Base-by-base conservation (phyloP, 2,329 filamentous ascomycete species). In the Fusarium verticillioides region DNA sequence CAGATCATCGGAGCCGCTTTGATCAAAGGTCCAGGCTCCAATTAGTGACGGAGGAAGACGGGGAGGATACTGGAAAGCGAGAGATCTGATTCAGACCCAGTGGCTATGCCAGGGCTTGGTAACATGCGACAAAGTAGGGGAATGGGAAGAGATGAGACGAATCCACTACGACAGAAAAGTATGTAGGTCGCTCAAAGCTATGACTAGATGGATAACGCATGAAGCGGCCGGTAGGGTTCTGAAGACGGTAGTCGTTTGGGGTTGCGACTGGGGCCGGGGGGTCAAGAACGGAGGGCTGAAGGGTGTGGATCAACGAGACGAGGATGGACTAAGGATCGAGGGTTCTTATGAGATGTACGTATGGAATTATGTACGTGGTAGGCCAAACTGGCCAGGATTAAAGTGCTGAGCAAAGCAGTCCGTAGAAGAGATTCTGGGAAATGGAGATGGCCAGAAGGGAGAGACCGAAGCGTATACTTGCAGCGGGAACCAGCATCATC, bases 171-270 rank as follows among this genome's bases (percentile, higher is more conserved):
- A 65, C 63, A 67, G 70, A 70, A 63, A 72, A 71, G 63, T 62
- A 72, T 70, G 64, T 62, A 74, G 69, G 68, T 76, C 63, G 68
- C 49, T 58, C 60, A 72, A 67, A 70, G 73, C 76, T 76, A 70
- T 76, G 76, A 72, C 69, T 72, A 69, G 71, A 75, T 69, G 71
- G 64, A 76, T 69, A 78, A 66, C 76, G 75, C 76, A 78, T 78
- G 72, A 78, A 75, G 68, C 60, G 67, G 62, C 56, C 62, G 71
- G 75, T 77, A 76, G 68, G 75, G 75, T 77, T 75, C 69, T 69
- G 73, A 78, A 76, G 75, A 78, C 75, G 69, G 75, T 77, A 76
- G 76, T 77, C 73, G 76, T 78, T 78, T 77, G 75, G 76, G 72
- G 73, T 70, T 75, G 58, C 60, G 71, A 70, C 75, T 76, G 69